Evolutionary conservation across 805 yeast species (phyloP).

Genomic region (Blastobotrys muscicola): DNA sequence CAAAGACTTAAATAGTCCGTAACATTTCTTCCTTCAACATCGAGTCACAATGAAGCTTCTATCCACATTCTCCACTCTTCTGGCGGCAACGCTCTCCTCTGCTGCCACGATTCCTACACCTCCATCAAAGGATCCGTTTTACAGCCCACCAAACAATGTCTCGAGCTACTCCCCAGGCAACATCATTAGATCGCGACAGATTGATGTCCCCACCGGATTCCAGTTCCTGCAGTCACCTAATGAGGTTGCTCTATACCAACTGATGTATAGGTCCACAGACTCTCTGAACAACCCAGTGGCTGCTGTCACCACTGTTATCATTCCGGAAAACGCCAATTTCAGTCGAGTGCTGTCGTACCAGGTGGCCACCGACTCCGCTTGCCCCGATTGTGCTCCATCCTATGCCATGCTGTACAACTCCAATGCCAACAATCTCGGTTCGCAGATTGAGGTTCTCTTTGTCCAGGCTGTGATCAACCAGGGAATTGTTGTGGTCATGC

Average conservation of each 20-base stretch:
- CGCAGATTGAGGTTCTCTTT: background rate
- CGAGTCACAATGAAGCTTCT: too few species aligned
- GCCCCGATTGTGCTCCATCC: constrained; percentile 20
- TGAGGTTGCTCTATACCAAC: constrained; percentile 8
- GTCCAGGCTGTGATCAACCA: constrained; percentile 6
- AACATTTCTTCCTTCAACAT: too few species aligned
- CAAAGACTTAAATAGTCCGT: background rate
- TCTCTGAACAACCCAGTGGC: constrained; percentile 9
- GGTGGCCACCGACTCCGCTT: constrained; percentile 17
- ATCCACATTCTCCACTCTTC: too few species aligned
- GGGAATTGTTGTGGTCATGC: constrained; percentile 9
- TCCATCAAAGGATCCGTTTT: constrained; percentile 1
- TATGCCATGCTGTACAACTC: constrained; percentile 10
- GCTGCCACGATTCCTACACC: too few species aligned
- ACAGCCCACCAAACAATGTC: background rate
- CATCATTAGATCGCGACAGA: background rate
- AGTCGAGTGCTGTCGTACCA: constrained; percentile 14
- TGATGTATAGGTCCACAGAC: constrained; percentile 12
- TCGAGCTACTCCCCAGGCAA: background rate
- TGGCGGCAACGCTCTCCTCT: too few species aligned
- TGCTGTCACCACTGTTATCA: constrained; percentile 11
- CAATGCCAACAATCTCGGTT: constrained; percentile 9
- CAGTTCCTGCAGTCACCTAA: constrained; percentile 3
- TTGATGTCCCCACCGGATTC: background rate
- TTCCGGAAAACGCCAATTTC: constrained; percentile 4